Percentiles rank a stretch among this genome's conserved stretches.
phyloP scores from a whole-genome alignment of 192 early-diverging fungal genomes.

The Powellomyces hirtus region DNA sequence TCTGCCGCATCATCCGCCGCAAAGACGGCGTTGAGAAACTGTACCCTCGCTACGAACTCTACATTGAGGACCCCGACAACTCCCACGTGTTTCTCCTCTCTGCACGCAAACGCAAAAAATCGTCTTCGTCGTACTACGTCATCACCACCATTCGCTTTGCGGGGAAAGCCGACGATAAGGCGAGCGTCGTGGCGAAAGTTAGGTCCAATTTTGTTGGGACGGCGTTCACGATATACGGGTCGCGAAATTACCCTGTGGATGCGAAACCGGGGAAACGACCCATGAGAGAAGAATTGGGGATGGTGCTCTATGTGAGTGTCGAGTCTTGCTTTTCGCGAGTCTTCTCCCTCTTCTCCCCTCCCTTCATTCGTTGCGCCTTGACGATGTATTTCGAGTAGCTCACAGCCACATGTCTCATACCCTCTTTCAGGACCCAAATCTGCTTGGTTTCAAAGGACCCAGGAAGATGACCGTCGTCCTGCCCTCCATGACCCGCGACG shows the following conservation, averaged over 20 bases:
- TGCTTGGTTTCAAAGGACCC: conserved; percentile 87
- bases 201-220: conserved; percentile 86
- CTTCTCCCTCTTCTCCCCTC: too few species aligned
- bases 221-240: conserved; percentile 69
- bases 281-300: conserved; percentile 70
- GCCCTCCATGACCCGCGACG: conserved; percentile 62
- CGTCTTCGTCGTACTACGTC: conserved; percentile 61
- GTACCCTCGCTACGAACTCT: conserved; percentile 70
- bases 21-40: conserved; percentile 59
- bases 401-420: too few species aligned
- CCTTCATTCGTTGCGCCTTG: too few species aligned
- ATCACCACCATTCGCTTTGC: conserved; percentile 42
- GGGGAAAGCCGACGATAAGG: conserved; percentile 12
- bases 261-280: conserved; percentile 37
- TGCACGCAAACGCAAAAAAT: conserved; percentile 69
- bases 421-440: conserved; percentile 68
- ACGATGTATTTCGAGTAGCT: too few species aligned
- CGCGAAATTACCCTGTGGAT: conserved; percentile 29
- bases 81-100: conserved; percentile 57
- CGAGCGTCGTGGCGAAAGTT: neutral
- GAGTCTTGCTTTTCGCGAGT: too few species aligned
- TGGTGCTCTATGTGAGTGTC: conserved; percentile 70
- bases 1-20: conserved; percentile 64
- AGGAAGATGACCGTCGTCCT: conserved; percentile 87
- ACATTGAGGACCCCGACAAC: conserved; percentile 50